A percentile compares a stretch with the other conserved stretches of the same genome.
phyloP scores from a whole-genome alignment of 2,329 filamentous ascomycete species.

The Alternaria angustiovoidea region DNA sequence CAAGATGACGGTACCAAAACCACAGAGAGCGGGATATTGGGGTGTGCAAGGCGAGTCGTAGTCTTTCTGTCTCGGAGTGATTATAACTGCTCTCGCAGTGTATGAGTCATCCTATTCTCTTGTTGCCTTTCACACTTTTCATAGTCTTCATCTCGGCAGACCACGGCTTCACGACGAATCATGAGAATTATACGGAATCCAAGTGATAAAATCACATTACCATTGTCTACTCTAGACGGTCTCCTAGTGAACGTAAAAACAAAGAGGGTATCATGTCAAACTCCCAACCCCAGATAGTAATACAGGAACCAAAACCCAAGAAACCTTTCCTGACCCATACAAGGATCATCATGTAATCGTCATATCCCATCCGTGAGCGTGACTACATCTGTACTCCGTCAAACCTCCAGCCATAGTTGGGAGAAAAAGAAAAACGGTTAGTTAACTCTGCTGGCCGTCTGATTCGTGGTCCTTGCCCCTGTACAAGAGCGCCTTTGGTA shows the following conservation, averaged over 20 bases:
- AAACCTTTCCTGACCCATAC: background rate
- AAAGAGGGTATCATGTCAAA: conserved; percentile 7
- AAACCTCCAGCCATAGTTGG: background rate
- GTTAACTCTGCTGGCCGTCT: background rate
- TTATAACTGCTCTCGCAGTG: background rate
- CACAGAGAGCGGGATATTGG: conserved; percentile 35
- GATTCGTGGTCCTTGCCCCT: background rate
- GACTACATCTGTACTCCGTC: background rate
- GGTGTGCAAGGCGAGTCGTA: conserved; percentile 28
- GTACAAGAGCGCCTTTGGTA: background rate
- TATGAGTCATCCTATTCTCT: no score
- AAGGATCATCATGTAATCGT: background rate
- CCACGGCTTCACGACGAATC: background rate
- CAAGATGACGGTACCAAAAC: conserved; percentile 38
- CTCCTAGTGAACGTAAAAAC: background rate
- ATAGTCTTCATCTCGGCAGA: background rate
- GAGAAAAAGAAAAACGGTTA: background rate
- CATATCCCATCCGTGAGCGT: background rate
- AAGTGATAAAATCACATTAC: background rate
- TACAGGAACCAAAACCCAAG: background rate
- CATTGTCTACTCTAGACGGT: background rate
- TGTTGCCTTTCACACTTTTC: background rate
- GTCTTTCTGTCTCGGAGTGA: background rate
- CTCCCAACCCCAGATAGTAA: conserved; percentile 1
- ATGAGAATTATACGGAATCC: background rate